Evolutionary conservation across 1,284 basidiomycete genomes (phyloP), one percentile per base, ranked within the genome.

Genomic region (Tylopilus orsonianus): DNA sequence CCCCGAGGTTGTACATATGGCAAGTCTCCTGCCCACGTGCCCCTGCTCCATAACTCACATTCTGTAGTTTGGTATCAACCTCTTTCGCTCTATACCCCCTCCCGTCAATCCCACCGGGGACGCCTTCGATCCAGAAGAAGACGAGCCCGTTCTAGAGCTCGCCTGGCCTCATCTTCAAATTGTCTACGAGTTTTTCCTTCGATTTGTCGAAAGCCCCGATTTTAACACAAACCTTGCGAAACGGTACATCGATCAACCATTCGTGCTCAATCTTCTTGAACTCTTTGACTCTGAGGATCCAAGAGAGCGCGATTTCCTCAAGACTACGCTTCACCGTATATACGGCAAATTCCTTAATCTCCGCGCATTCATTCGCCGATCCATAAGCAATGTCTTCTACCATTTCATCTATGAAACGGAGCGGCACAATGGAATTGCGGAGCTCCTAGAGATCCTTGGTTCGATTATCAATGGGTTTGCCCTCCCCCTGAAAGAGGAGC

Each of bases 391-490:
- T 62, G 96, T 99, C 64, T 99, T 99, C 71, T 99, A 97, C 81
- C 88, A 96, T 67, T 99, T 99, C 75, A 82, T 99, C 59, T 99
- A 99, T 72, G 96, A 99, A 70, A 96, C 95, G 1, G 97, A 99
- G 68, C 83, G 97, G 41, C 96, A 99, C 77, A 99, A 99, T 67
- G 97, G 97, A 39, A 98, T 99, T 57, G 97, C 97, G 35, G 97
- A 99, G 71, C 80, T 99, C 37, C 79, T 99, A 53, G 97, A 99
- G 71, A 99, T 99, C 54, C 80, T 99, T 34, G 97, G 97, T 2
- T 98, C 96, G 22, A 99, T 99, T 73, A 99, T 99, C 81, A 99
- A 99, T 65, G 97, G 97, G 24, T 99, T 99, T 62, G 97, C 96
- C 2, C 73, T 99, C 5, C 97, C 97, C 20, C 81, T 99, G 64